phyloP scores from a whole-genome alignment of 2,329 filamentous ascomycete genomes.

The Aspergillus sp. region DNA sequence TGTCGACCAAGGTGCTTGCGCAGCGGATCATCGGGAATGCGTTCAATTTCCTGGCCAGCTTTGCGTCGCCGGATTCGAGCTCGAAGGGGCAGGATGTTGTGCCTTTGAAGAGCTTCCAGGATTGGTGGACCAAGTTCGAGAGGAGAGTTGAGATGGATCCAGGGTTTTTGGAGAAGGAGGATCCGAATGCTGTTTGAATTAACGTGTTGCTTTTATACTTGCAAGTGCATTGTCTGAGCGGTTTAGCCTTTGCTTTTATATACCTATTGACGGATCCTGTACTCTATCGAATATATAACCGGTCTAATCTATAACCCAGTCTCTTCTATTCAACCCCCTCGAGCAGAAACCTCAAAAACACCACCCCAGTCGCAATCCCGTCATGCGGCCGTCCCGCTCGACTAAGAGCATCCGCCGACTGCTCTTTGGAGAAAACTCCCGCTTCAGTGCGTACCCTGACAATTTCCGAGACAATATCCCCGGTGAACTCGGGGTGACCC shows the following conservation, averaged over 20 bases:
- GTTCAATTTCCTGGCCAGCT: slow-evolving; percentile 90
- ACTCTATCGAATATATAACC: slow-evolving; percentile 1
- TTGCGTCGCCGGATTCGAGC: slow-evolving; percentile 53
- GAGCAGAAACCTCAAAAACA: slow-evolving; percentile 67
- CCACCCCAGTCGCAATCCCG: slow-evolving; percentile 62
- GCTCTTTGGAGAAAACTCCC: slow-evolving; percentile 61
- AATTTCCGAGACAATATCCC: slow-evolving; percentile 60
- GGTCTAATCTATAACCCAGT: background rate
- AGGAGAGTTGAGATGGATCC: slow-evolving; percentile 75
- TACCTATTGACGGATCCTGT: background rate
- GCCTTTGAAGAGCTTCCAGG: slow-evolving; percentile 87
- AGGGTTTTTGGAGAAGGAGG: slow-evolving; percentile 70
- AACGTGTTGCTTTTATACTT: background rate
- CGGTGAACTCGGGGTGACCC: slow-evolving; percentile 76
- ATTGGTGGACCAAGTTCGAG: slow-evolving; percentile 98
- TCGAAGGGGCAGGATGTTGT: slow-evolving; percentile 67
- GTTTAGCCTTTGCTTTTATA: background rate
- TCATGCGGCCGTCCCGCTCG: slow-evolving; percentile 63
- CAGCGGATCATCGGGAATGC: slow-evolving; percentile 94
- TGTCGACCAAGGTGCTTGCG: slow-evolving; percentile 68
- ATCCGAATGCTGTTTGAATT: slow-evolving; percentile 27
- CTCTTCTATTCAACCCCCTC: slow-evolving; percentile 31
- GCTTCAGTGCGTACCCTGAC: slow-evolving; percentile 53
- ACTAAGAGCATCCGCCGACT: slow-evolving; percentile 59
- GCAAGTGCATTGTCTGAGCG: background rate